These are phyloP conservation scores for Capniomyces stellatus DNA, from an alignment of 371 early-diverging fungal genomes.

Conservation along the genomic window DNA sequence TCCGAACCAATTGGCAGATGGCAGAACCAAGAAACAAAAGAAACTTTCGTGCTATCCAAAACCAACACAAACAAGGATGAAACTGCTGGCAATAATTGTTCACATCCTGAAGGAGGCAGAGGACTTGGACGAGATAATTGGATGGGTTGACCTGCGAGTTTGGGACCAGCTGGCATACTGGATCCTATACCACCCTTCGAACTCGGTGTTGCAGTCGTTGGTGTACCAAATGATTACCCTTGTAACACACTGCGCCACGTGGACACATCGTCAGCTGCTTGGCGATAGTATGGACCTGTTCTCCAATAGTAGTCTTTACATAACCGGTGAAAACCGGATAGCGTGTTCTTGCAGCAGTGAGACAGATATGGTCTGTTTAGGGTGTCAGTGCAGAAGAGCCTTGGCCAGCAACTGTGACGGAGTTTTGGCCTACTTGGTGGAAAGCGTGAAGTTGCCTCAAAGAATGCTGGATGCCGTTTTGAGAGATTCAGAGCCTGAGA, in stretches of 20 bases:
- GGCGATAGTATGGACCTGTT: not conserved
- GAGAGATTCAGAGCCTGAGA: slow-evolving; percentile 11
- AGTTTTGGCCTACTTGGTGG: slow-evolving; percentile 18
- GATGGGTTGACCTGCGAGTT: slow-evolving; percentile 22
- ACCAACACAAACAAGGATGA: slow-evolving; percentile 12
- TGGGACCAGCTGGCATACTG: slow-evolving; percentile 19
- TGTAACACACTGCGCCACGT: not conserved
- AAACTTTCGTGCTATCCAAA: slow-evolving; percentile 14
- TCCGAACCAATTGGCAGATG: not conserved
- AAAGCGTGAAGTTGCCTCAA: slow-evolving; percentile 13
- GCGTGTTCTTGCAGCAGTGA: not conserved
- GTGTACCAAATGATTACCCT: slow-evolving; percentile 20
- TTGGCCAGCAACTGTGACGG: slow-evolving; percentile 19
- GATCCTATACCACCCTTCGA: slow-evolving; percentile 23
- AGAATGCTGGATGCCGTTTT: too few species aligned
- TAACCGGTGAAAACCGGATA: not conserved
- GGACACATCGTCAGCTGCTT: not conserved
- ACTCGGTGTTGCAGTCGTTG: slow-evolving; percentile 14
- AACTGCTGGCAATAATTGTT: slow-evolving; percentile 12
- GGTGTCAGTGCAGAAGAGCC: not conserved
- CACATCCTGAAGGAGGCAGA: slow-evolving; percentile 18
- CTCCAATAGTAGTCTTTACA: not conserved
- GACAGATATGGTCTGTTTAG: too few species aligned
- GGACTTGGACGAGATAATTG: slow-evolving; percentile 16
- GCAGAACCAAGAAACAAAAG: slow-evolving; percentile 3